Conservation (phyloP, 371 early-diverging fungal genomes). For the Mucor plumbeus region DNA sequence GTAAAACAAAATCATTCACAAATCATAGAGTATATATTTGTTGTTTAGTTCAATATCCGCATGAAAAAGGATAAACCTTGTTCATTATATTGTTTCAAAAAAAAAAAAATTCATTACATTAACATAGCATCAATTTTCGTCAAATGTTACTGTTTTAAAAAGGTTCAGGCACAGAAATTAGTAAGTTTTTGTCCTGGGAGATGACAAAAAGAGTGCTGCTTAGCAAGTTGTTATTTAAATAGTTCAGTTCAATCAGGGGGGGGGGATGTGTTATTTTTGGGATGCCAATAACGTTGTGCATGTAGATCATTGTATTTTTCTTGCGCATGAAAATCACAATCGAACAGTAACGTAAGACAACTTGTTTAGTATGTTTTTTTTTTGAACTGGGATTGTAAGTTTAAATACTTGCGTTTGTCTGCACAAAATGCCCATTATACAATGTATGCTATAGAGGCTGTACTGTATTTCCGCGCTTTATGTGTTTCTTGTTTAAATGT, state of each 20-base stretch:
- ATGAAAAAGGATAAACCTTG: background rate
- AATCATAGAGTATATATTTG: background rate
- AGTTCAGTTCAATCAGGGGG: background rate
- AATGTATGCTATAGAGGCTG: background rate
- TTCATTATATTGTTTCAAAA: too few relatives aligned
- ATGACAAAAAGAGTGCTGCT: background rate
- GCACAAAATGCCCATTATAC: background rate
- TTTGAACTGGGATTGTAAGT: background rate
- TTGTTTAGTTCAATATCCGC: background rate
- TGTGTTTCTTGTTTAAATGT: background rate
- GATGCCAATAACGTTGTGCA: background rate
- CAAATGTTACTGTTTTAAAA: too few relatives aligned
- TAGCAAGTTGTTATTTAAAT: background rate
- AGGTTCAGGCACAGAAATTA: too few relatives aligned
- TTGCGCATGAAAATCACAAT: slow-evolving; percentile 8
- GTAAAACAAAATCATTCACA: background rate
- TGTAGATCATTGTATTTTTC: background rate
- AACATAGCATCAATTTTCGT: too few relatives aligned
- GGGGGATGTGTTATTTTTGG: background rate
- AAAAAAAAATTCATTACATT: too few relatives aligned
- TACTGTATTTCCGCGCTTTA: background rate
- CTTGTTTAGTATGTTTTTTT: background rate
- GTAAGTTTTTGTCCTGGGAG: background rate
- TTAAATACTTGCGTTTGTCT: background rate
- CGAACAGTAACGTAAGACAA: background rate